Evolutionary conservation across 2,329 filamentous ascomycete genomes (phyloP).

Genomic region (Pestalotiopsis sp.): DNA sequence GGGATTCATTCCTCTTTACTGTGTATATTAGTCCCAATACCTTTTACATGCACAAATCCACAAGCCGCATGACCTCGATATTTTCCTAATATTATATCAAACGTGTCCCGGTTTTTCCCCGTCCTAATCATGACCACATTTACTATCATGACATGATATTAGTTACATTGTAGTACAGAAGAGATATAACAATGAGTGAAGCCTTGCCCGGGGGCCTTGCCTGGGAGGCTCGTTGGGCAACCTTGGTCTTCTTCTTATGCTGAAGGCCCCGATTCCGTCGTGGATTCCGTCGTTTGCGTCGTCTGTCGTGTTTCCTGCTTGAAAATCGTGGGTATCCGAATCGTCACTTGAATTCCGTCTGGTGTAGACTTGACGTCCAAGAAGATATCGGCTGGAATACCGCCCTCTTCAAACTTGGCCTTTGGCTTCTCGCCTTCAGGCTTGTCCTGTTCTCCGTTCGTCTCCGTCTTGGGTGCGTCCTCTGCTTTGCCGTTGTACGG

Average conservation of each 20-base stretch:
- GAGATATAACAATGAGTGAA: not conserved
- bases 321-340: conserved; percentile 60
- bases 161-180: not conserved
- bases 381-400: conserved; percentile 56
- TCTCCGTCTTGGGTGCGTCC: conserved; percentile 22
- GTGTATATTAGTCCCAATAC: not conserved
- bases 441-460: conserved; percentile 19
- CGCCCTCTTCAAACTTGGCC: conserved; percentile 30
- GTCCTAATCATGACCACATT: not conserved
- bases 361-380: conserved; percentile 60
- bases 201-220: not conserved
- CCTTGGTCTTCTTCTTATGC: not conserved
- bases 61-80: not conserved
- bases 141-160: not conserved
- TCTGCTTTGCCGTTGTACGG: conserved; percentile 18
- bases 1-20: not conserved
- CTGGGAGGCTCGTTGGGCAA: not conserved
- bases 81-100: not conserved
- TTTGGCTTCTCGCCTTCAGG: conserved; percentile 23
- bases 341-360: conserved; percentile 59
- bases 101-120: not conserved
- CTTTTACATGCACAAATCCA: not conserved
- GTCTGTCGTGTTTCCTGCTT: conserved; percentile 30
- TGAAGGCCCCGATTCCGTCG: not conserved
- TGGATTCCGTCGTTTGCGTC: not conserved